Base-by-base conservation (phyloP, 1,284 basidiomycete genomes). In the Ustanciosporium gigantosporum region DNA sequence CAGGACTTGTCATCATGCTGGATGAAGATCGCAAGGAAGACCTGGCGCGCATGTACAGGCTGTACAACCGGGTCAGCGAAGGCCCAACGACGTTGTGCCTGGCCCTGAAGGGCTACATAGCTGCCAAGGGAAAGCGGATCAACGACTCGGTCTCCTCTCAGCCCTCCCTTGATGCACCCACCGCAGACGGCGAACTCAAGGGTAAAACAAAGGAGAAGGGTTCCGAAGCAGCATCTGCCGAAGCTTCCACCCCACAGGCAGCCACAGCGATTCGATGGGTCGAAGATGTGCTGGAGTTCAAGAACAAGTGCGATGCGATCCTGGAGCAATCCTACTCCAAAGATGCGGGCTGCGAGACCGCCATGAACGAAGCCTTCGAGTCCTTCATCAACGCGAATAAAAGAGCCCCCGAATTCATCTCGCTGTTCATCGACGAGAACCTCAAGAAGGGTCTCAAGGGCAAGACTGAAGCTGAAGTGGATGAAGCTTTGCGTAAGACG, bases 341-440 rank as follows among this genome's bases (percentile, higher is more conserved):
- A 39, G 88, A 96, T 78, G 86, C 88, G 14, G 76, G 97, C 1
- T 71, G 68, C 46, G 92, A 95, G 79, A 87, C 86, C 45, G 83
- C 87, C 14, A 82, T 95, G 49, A 92, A 93, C 70, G 91, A 95
- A 90, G 93, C 92, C 0, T 97, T 97, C 71, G 88, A 89, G 77
- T 84, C 86, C 0, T 95, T 98, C 78, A 87, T 98, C 77, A 97
- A 98, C 79, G 81, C 83, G 29, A 92, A 97, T 74, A 84, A 86
- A 37, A 88, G 90, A 66, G 85, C 91, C 8, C 87, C 95, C 2
- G 95, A 99, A 73, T 98, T 87, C 78, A 90, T 97, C 40, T 98
- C 94, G 2, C 81, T 99, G 47, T 98, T 91, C 79, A 93, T 99
- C 60, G 95, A 98, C 72, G 94, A 99, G 68, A 88, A 98, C 77